A percentile compares a stretch with the other conserved stretches of the same genome.
Conservation (phyloP, 2,329 filamentous ascomycete species). For the Diaporthe sp. region DNA sequence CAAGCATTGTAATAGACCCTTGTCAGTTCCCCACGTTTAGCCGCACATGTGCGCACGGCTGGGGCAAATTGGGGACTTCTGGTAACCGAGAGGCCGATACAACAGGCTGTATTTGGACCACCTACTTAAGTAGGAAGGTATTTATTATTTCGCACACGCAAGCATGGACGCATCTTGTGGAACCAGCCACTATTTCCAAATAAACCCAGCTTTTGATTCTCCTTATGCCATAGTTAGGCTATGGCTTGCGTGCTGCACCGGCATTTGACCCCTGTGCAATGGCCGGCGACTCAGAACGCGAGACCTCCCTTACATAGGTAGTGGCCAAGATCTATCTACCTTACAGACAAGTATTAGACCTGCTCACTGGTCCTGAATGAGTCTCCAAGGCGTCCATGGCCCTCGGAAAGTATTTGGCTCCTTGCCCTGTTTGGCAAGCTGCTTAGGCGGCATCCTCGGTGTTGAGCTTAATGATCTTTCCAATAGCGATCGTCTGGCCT, state of each 20-base stretch:
- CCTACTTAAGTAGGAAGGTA: neutral
- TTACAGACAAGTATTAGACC: neutral
- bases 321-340: conserved; percentile 26
- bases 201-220: conserved; percentile 8
- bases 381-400: neutral
- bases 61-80: conserved; percentile 17
- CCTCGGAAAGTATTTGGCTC: neutral
- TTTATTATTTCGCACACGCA: neutral
- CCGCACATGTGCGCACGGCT: conserved; percentile 30
- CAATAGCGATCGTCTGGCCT: conserved; percentile 99
- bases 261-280: neutral
- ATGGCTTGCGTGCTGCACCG: neutral
- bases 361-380: neutral
- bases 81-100: neutral
- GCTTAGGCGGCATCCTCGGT: conserved; percentile 52
- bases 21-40: conserved; percentile 31
- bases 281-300: neutral
- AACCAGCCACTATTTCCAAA: neutral
- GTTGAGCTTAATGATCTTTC: conserved; percentile 95
- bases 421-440: neutral
- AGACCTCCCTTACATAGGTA: no score
- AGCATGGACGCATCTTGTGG: neutral
- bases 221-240: neutral
- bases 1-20: conserved; percentile 11
- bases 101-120: neutral